A percentile compares a stretch with the other conserved stretches of the same genome.
Evolutionary conservation across 805 yeast species (phyloP).

Genomic region (Ogataea pini): DNA sequence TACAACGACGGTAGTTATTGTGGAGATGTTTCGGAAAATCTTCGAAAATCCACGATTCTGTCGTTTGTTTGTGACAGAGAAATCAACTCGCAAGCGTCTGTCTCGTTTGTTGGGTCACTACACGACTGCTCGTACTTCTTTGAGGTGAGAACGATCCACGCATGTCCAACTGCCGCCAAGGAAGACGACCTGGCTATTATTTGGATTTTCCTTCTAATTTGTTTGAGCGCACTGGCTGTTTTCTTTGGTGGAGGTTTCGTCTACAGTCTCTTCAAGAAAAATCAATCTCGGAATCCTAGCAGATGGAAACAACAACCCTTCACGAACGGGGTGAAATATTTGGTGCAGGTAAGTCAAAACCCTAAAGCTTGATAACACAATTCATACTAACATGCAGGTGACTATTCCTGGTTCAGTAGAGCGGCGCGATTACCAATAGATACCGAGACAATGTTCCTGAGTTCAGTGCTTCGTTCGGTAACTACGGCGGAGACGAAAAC

Average conservation of each 20-base stretch:
- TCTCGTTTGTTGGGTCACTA: conserved; percentile 68
- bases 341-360: conserved; percentile 14
- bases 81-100: conserved; percentile 59
- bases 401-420: conserved; percentile 1
- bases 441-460: conserved; percentile 25
- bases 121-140: conserved; percentile 82
- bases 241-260: conserved; percentile 45
- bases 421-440: conserved; percentile 6
- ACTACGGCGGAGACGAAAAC: conserved; percentile 43
- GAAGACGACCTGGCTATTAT: conserved; percentile 64
- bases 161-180: conserved; percentile 78
- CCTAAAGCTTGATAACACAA: background rate
- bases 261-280: conserved; percentile 34
- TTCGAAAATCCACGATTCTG: conserved; percentile 62
- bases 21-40: conserved; percentile 48
- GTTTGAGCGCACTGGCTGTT: conserved; percentile 42
- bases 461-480: conserved; percentile 31
- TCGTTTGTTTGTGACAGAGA: conserved; percentile 81
- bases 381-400: conserved; percentile 7
- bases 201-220: conserved; percentile 61
- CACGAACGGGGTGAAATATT: conserved; percentile 3
- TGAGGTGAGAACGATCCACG: conserved; percentile 81
- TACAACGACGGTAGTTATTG: conserved; percentile 71
- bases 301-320: conserved; percentile 10
- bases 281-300: conserved; percentile 9